Evolutionary conservation across 306 rosid genomes (phyloP), one percentile per base, ranked within the genome.

Genomic region (Biancaea sappan): DNA sequence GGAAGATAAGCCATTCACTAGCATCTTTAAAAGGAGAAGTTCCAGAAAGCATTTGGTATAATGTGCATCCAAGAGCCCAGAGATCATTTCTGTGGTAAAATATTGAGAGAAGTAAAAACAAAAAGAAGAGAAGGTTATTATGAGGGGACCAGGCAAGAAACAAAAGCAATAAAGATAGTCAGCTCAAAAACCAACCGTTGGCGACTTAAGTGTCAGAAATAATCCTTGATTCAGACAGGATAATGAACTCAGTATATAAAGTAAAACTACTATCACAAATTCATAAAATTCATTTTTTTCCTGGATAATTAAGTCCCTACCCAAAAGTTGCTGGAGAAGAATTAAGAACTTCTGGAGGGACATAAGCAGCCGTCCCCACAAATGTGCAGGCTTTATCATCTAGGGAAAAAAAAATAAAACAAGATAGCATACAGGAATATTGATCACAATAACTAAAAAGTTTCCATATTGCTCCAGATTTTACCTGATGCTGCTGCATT

Each of bases 61-160:
- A 82, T 82, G 99, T 92, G 90, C 99, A 95, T 61, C 99, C 99
- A 53, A 95, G 99, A 32, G 99, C 99, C 98, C 99, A 95, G 77
- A 95, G 96, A 84, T 95, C 99, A 89, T 92, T 95, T 77, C 99
- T 95, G 99, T 77, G 47, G 83, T 46, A 66, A 80, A 24, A 71
- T 57, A 71, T 83, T 68, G 25, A 69, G 61, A 62, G 68, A 56
- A 73, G 29, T 47, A 69, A 77, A 77, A 72, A 44, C 56, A 81
- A 71, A 85, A 46, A 31, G 51, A 32, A 71, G 51, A 64, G 71
- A 37, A 44, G 62, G 85, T 75, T 79, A 79, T 73, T 40, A 58
- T 56, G 22, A 41, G 19, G 56, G 41, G 48, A 38, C 43, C 59
- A n/a, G 50, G 66, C 48, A 79, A 8, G 68, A 44, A 67, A 80